Conservation (phyloP, 176 grass and related monocot species). For the Oryza nivara region DNA sequence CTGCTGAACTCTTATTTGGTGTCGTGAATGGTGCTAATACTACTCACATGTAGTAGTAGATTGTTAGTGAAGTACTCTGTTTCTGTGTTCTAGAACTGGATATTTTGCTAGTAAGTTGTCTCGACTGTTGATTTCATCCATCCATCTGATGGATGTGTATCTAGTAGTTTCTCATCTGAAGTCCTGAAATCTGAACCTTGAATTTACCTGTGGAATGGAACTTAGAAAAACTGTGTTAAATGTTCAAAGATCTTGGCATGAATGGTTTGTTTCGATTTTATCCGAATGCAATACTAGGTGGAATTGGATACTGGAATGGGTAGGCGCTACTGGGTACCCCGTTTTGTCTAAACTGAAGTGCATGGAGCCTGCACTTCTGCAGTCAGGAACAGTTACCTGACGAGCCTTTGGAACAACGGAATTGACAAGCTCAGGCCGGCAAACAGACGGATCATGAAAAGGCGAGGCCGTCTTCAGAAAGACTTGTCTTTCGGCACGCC, state of each 20-base stretch:
- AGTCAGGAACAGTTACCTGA: too few species aligned
- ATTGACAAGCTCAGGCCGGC: neutral
- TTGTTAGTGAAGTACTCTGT: neutral
- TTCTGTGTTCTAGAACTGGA: neutral
- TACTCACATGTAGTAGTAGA: neutral
- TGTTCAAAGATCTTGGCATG: neutral
- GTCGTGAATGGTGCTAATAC: slow-evolving; percentile 2
- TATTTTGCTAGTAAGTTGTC: neutral
- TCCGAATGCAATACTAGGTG: neutral
- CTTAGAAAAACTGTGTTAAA: neutral
- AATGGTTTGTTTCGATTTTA: neutral
- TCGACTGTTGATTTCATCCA: slow-evolving; percentile 11
- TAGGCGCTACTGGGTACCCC: too few species aligned
- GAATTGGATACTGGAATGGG: neutral
- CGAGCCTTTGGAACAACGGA: neutral
- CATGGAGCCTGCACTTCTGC: too few species aligned
- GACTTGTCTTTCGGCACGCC: neutral
- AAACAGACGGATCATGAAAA: neutral
- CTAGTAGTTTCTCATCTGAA: neutral
- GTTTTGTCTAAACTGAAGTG: neutral
- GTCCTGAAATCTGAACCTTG: slow-evolving; percentile 23
- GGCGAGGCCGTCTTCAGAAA: neutral
- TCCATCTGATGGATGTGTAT: neutral
- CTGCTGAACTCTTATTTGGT: neutral
- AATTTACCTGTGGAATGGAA: neutral